phyloP scores from a whole-genome alignment of 768 basidiomycete species.

The Boletus rubescentipes region DNA sequence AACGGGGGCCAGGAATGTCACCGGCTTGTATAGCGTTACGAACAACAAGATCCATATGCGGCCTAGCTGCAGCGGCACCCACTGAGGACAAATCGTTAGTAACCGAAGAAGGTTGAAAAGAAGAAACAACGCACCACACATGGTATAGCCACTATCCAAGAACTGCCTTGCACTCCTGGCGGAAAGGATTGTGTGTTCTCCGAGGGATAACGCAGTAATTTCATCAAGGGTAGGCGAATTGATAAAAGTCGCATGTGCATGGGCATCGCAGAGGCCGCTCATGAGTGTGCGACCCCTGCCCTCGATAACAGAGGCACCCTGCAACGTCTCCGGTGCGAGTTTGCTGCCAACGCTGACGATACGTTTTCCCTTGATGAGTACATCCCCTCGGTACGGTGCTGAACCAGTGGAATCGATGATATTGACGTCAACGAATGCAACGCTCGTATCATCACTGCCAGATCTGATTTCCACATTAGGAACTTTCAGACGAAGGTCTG shows the following conservation, averaged over 20 bases:
- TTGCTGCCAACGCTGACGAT: constrained; percentile 30
- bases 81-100: constrained; percentile 12
- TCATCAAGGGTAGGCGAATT: constrained; percentile 33
- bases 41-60: constrained; percentile 33
- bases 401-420: constrained; percentile 37
- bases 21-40: constrained; percentile 35
- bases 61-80: constrained; percentile 37
- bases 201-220: constrained; percentile 28
- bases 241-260: constrained; percentile 34
- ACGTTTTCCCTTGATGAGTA: constrained; percentile 31
- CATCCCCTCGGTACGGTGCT: constrained; percentile 34
- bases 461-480: constrained; percentile 26
- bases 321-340: constrained; percentile 20
- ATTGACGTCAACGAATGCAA: constrained; percentile 31
- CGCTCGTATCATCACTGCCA: constrained; percentile 17
- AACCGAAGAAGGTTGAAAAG: background rate
- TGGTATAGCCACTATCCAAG: constrained; percentile 38
- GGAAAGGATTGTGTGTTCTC: constrained; percentile 35
- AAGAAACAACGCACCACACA: constrained; percentile 29
- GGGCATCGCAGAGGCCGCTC: constrained; percentile 38
- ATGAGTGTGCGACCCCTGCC: constrained; percentile 36
- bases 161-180: constrained; percentile 33
- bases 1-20: constrained; percentile 37
- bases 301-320: constrained; percentile 25
- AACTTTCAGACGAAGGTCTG: constrained; percentile 20